These are phyloP conservation scores for Bifiguratus adelaidae DNA, from an alignment of 192 early-diverging fungal genomes.

Conservation along the genomic window DNA sequence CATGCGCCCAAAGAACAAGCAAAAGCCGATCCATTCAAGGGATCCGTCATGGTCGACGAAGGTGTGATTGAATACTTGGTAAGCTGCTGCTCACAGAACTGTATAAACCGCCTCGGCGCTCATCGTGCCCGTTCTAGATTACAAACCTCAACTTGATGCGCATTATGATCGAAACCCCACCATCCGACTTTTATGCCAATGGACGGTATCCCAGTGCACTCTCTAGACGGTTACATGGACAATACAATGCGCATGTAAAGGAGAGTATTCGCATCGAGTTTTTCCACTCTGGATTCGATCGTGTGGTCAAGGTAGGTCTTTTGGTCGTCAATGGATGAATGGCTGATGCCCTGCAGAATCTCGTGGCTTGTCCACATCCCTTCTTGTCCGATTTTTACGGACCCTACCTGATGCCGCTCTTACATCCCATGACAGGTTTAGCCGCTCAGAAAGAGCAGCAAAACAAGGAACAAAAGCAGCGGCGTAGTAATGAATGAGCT, in stretches of 20 bases:
- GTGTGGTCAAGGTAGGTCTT: conserved; percentile 17
- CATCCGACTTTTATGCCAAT: conserved; percentile 13
- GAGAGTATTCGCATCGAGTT: conserved; percentile 20
- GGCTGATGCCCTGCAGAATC: conserved; percentile 1
- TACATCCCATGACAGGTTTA: no score
- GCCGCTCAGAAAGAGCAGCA: no score
- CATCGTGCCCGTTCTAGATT: conserved; percentile 6
- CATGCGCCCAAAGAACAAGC: neutral
- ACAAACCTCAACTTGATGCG: conserved; percentile 21
- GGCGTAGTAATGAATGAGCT: no score
- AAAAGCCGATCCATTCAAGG: neutral
- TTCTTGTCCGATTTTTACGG: conserved; percentile 8
- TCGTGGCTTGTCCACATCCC: conserved; percentile 15
- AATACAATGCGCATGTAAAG: conserved; percentile 9
- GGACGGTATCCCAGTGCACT: no score
- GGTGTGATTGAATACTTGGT: conserved; percentile 21
- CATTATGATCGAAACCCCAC: conserved; percentile 17
- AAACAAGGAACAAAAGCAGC: no score
- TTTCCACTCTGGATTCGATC: conserved; percentile 25
- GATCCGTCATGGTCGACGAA: conserved; percentile 19
- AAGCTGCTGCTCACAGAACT: neutral
- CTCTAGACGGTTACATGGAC: no score
- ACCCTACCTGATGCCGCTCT: conserved; percentile 9
- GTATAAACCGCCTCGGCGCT: neutral
- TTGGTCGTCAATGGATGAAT: neutral